Base-by-base conservation (phyloP, 768 basidiomycete genomes). In the Erythrobasidium yunnanense region DNA sequence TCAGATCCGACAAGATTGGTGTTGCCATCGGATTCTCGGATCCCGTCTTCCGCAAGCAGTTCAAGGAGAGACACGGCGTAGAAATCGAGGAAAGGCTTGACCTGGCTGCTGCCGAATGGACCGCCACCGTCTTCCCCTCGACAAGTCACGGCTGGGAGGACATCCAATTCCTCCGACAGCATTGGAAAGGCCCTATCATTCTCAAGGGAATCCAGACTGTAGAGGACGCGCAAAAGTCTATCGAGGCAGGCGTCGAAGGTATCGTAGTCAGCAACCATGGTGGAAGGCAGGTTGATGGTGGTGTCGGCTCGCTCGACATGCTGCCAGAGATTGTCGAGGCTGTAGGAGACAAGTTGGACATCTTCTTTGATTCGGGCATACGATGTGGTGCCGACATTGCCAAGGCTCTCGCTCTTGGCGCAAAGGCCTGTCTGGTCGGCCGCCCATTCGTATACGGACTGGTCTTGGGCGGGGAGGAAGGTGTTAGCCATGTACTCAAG, bases 181-280 rank as follows among this genome's bases (percentile, higher is more conserved):
- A 74, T 65, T 66, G 74, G 71, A 78, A 79, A 3, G 75, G 81
- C 6, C 81, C 82, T 2, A 81, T 83, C 73, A 76, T 82, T 15
- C 69, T 83, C 62, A 83, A 83, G 74, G 82, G 82, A 52, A 68
- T 72, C 20, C 70, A 67, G 42, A 53, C 18, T 5, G 50, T 55
- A 22, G 52, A 66, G 11, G 75, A 76, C 35, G 73, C 70, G 7
- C 63, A 71, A 2, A 55, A 73, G 25, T 74, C 73, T 13, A 55
- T 71, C 7, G 27, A 67, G 30, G 42, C 68, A 49, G 71, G 71
- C 13, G 60, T 70, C 1, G 63, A 71, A 20, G 73, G 70, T 11
- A 70, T 74, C 25, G 66, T 74, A 20, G 69, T 73, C 2, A 69
- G 67, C 1, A 74, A 74, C 65, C 74, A 74, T 57, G 74, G 73